Percentiles rank a stretch among this genome's conserved stretches.
Evolutionary conservation across 495 filamentous ascomycete genomes (phyloP).

Genomic region (Xylaria telfairii): DNA sequence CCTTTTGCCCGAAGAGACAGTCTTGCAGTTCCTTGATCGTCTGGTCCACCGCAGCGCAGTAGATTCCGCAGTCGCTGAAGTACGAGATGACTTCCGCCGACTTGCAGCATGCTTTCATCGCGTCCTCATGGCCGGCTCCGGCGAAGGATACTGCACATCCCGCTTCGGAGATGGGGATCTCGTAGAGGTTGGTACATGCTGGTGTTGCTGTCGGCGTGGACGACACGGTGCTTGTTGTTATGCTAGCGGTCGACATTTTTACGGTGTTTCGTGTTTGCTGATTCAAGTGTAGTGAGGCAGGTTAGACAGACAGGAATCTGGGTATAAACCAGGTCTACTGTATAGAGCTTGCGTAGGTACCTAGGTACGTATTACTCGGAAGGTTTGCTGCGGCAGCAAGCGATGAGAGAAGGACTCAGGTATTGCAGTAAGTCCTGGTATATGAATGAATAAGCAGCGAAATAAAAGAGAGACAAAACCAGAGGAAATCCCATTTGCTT

Average conservation of each 20-base stretch:
- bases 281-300: not conserved
- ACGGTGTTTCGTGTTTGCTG: not conserved
- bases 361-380: not conserved
- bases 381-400: not conserved
- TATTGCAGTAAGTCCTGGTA: no score
- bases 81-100: slow-evolving; percentile 49
- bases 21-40: slow-evolving; percentile 40
- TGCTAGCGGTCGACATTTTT: not conserved
- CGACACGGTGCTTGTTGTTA: not conserved
- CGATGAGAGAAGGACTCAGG: no score
- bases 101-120: slow-evolving; percentile 55
- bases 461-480: not conserved
- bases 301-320: not conserved
- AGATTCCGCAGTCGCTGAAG: slow-evolving; percentile 55
- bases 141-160: slow-evolving; percentile 49
- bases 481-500: not conserved
- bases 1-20: slow-evolving; percentile 47
- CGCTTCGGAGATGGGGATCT: slow-evolving; percentile 50
- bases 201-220: slow-evolving; percentile 35
- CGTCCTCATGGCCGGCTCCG: slow-evolving; percentile 45
- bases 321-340: not conserved
- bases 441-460: not conserved
- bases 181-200: slow-evolving; percentile 40
- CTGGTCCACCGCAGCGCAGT: slow-evolving; percentile 58
- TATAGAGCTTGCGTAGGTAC: not conserved